Evolutionary conservation across 306 rosid genomes (phyloP), one percentile per base, ranked within the genome.

Genomic region (Trifolium dubium): DNA sequence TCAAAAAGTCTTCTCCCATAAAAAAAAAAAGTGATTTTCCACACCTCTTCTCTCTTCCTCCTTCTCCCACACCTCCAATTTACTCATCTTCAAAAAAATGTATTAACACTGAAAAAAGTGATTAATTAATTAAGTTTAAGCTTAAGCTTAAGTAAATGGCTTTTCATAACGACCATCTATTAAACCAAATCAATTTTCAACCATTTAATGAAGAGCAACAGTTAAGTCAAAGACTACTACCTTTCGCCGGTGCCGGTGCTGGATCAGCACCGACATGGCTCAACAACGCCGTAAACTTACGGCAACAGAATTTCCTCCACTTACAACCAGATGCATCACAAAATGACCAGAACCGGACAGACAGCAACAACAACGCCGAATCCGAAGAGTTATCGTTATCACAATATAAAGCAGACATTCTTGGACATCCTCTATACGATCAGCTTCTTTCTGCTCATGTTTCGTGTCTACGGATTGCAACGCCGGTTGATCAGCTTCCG

Each of bases 401-500:
- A 30, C 80, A 84, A 77, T 82, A 65, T 78, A 92, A 90, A 75
- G 88, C 86, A 0, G 98, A 87, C 35, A 84, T 92, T 50, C 43
- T 87, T 32, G 78, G 85, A 18, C 98, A 92, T 43, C 98, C 96
- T 1, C 85, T 92, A 1, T 92, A 90, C 81, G 98, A 92, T 5
- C 98, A 90, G 76, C 73, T 92, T 61, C 77, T 92, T 1, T 85
- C 96, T 14, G 92, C 94, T 1, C 98, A 92, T 69, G 92, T 92
- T 5, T 82, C 98, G 28, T 92, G 98, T 60, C 63, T 92, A 64
- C 85, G 96, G 77, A 89, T 92, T 73, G 96, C 98, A 1, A 92
- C 98, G 8, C 98, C 98, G 41, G 96, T 90, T 5, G 96, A 90
- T 81, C 92, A 90, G 88, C 79, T 90, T 63, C 89, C 92, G 1